Conservation (phyloP, 345 rosid genomes). For the Heritiera littoralis region DNA sequence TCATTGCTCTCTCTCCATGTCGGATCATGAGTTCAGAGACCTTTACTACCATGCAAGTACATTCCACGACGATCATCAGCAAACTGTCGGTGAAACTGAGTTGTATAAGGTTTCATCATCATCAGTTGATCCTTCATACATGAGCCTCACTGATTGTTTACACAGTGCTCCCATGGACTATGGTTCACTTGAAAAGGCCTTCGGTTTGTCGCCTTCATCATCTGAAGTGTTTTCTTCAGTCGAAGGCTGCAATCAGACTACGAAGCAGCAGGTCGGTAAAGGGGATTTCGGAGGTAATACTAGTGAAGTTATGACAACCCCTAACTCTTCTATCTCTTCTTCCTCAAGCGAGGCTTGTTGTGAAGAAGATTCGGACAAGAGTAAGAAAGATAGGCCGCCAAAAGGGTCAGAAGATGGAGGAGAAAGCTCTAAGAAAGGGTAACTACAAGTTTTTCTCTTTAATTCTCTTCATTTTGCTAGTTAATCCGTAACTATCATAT, state of each 20-base stretch:
- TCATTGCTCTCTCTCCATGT: constrained; percentile 48
- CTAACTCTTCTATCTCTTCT: constrained; percentile 63
- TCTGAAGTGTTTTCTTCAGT: constrained; percentile 50
- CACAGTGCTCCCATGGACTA: constrained; percentile 53
- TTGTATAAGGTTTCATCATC: constrained; percentile 31
- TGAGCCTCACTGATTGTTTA: constrained; percentile 63
- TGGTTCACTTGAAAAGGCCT: constrained; percentile 51
- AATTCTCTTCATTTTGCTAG: neutral
- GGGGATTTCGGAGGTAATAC: constrained; percentile 28
- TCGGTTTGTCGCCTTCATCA: constrained; percentile 52
- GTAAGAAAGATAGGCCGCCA: constrained; percentile 35
- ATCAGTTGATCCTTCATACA: constrained; percentile 44
- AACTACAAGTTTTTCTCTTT: constrained; percentile 17
- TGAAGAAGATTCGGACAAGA: constrained; percentile 62
- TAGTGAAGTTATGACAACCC: constrained; percentile 36
- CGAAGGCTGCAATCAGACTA: constrained; percentile 36
- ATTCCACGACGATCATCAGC: constrained; percentile 38
- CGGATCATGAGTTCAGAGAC: constrained; percentile 60
- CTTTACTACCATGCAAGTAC: constrained; percentile 41
- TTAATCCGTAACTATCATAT: neutral
- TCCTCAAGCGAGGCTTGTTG: constrained; percentile 64
- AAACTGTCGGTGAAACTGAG: constrained; percentile 6
- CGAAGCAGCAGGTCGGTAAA: constrained; percentile 25
- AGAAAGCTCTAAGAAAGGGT: constrained; percentile 57
- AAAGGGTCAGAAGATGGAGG: constrained; percentile 46